Conservation (phyloP, 2,329 filamentous ascomycete species). For the Colletotrichum sidae region DNA sequence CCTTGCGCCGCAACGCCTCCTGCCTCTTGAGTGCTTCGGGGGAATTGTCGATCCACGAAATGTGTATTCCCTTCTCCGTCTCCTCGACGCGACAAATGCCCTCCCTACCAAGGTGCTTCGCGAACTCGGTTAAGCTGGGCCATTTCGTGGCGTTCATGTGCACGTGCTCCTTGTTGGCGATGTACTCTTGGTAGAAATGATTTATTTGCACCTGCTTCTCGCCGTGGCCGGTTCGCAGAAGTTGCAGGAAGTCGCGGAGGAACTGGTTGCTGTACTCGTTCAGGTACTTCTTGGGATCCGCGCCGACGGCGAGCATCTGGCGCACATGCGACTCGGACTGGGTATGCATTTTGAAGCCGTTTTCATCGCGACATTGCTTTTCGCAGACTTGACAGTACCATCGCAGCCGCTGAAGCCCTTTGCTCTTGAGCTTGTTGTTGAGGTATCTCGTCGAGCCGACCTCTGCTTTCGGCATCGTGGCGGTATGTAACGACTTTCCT, state of each 20-base stretch:
- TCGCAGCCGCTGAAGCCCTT: conserved; percentile 81
- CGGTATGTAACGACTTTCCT: conserved; percentile 19
- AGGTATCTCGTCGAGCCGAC: conserved; percentile 91
- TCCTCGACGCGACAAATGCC: conserved; percentile 93
- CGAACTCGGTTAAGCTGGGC: conserved; percentile 89
- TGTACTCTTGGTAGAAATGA: conserved; percentile 95
- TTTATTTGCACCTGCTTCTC: conserved; percentile 93
- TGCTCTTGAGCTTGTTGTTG: conserved; percentile 89
- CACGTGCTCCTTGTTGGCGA: conserved; percentile 85
- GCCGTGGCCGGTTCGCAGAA: conserved; percentile 86
- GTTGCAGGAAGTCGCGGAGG: conserved; percentile 78
- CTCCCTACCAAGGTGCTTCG: conserved; percentile 86
- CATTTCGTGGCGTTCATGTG: conserved; percentile 96
- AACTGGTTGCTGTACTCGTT: conserved; percentile 87
- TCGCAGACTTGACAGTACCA: conserved; percentile 93
- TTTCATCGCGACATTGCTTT: conserved; percentile 76
- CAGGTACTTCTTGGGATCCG: conserved; percentile 87
- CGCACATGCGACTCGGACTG: conserved; percentile 88
- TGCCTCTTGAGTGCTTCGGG: conserved; percentile 84
- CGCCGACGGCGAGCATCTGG: conserved; percentile 88
- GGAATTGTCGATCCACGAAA: conserved; percentile 92
- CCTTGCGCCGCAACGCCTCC: conserved; percentile 85
- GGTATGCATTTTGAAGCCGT: conserved; percentile 91
- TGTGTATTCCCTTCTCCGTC: conserved; percentile 84
- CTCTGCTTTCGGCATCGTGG: conserved; percentile 90